Evolutionary conservation across 2,329 filamentous ascomycete species (phyloP), one percentile per base, ranked within the genome.

Genomic region (Pseudogymnoascus sp.): DNA sequence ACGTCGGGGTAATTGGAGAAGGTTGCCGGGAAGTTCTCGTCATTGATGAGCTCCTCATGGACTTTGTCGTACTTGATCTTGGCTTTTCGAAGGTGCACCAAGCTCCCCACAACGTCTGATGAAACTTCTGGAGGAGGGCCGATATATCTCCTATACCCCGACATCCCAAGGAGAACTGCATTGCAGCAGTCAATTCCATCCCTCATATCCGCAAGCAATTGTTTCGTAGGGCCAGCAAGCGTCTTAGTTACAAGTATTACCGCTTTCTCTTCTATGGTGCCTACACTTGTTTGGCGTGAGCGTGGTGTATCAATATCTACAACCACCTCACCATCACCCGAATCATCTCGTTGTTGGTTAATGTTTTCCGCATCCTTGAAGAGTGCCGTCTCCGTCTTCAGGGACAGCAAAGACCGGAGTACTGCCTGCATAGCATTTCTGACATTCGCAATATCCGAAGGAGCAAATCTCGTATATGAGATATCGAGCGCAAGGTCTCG

Each of bases 401-500:
- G 73, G 21, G 81, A 78, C 21, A 85, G 71, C 4, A 85, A 71
- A 3, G 80, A 75, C 62, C 82, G 75, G 31, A 85, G 77, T 5
- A 83, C 80, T 15, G 74, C 79, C 65, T 85, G 83, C 60, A 84
- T 76, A 3, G 78, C 72, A 66, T 85, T 85, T 60, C 82, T 78
- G 31, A 85, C 71, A 4, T 74, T 72, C 37, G 73, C 71, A 18
- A 83, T 74, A 67, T 85, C 81, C 9, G 74, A 71, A 1, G 82
- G 81, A 9, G 71, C 72, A 62, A 84, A 81, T 0, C 78, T 75
- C 1, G 81, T 83, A 3, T 84, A 71, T 1, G 82, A 81, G n/a
- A 84, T 75, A 61, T 85, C 82, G 60, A 83, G 76, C 10, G 77
- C 76, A 63, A 85, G 76, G 66, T 86, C 83, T 69, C 82, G 76